Base-by-base conservation (phyloP, 1,284 basidiomycete species). In the Rhodotorula sp. region DNA sequence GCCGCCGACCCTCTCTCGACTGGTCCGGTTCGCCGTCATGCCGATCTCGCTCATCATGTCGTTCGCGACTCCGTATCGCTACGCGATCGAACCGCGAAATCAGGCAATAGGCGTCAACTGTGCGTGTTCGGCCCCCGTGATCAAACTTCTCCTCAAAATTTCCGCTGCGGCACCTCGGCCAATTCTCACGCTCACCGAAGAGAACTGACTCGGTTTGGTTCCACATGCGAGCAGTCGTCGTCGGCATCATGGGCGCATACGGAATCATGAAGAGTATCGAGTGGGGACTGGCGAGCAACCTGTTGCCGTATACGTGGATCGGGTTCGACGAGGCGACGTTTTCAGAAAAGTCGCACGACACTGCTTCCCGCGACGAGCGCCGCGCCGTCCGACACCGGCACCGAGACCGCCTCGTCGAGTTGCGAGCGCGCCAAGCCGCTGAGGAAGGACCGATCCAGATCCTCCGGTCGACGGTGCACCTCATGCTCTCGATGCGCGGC, bases 251-350 rank as follows among this genome's bases (percentile, higher is more conserved):
- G 70, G 70, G 70, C n/a, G 70, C 58, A 2, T 71, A 76, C 64
- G 72, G 62, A 3, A 47, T 62, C 18, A 72, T 70, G 75, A 76
- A 76, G 46, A 58, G 52, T 6, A 5, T 73, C 61, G 75, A 76
- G 59, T 76, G 68, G 68, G 75, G 72, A 0, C 21, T 72, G n/a
- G 75, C 66, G 3, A 20, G 46, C 31, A 70, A 76, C 34, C 29
- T 71, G 56, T 66, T 70, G 3, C 72, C 70, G 29, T 76, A 76
- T 23, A 62, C 70, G 5, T 76, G 70, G 64, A 65, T 76, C 57
- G 75, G 75, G 1, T 71, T 70, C 47, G 68, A 66, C 31, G 65
- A 64, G 3, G 23, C 57, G 20, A 51, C 46, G 16, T 34, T 52
- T 39, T 43, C 62, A 39, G 63, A 67, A 21, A 29, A 46, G 29